A percentile compares a stretch with the other conserved stretches of the same genome.
phyloP scores from a whole-genome alignment of 139 green algal species.

The Protoeuglena noctilucae region DNA sequence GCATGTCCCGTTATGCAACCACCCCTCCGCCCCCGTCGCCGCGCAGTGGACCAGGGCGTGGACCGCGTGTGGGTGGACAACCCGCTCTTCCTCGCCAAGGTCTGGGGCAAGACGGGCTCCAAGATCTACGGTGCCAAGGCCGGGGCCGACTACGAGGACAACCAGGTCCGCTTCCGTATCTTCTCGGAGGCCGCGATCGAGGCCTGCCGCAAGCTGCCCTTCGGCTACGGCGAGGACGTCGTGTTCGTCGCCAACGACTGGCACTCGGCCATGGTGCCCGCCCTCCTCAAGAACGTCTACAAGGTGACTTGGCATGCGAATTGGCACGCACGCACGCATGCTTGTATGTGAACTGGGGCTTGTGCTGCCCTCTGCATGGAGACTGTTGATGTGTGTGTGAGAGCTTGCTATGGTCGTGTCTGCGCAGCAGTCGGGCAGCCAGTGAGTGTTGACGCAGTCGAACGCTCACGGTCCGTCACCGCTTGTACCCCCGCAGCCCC shows the following conservation, averaged over 20 bases:
- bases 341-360: too few species aligned
- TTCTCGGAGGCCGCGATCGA: slow-evolving; percentile 84
- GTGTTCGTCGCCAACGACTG: slow-evolving; percentile 93
- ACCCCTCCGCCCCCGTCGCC: too few species aligned
- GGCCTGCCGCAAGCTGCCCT: slow-evolving; percentile 45
- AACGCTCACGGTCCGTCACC: too few species aligned
- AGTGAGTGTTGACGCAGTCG: too few species aligned
- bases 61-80: slow-evolving; percentile 95
- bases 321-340: too few species aligned
- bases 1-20: too few species aligned
- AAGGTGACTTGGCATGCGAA: too few species aligned
- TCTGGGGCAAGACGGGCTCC: slow-evolving; percentile 84
- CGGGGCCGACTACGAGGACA: slow-evolving; percentile 86
- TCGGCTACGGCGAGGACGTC: slow-evolving; percentile 74
- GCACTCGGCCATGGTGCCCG: slow-evolving; percentile 66
- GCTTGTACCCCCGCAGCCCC: too few species aligned
- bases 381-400: too few species aligned
- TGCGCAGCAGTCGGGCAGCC: too few species aligned
- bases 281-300: slow-evolving; percentile 60
- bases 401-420: too few species aligned
- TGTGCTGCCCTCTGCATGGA: too few species aligned
- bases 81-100: slow-evolving; percentile 84
- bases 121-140: slow-evolving; percentile 88
- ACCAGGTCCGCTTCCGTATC: slow-evolving; percentile 87
- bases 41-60: slow-evolving; percentile 88